These are phyloP conservation scores for Bidens hawaiensis DNA, from an alignment of 140 eudicot species.

Conservation along the genomic window DNA sequence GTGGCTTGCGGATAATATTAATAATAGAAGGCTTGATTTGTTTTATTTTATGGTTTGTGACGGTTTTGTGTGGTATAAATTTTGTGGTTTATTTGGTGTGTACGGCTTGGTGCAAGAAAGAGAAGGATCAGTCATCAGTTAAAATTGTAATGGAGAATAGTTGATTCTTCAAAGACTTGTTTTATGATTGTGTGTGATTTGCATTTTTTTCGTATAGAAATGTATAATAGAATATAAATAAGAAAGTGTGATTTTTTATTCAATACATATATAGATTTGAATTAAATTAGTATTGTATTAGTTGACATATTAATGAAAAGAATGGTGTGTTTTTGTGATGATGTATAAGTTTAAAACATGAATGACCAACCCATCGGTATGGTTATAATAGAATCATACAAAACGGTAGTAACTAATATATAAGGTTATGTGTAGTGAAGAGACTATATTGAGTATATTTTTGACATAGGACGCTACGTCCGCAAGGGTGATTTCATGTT, in stretches of 20 bases:
- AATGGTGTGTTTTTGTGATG: too few relatives aligned
- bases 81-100: conserved; percentile 41
- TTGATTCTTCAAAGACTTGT: not conserved
- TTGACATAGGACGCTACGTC: too few relatives aligned
- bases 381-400: too few relatives aligned
- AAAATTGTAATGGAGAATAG: conserved; percentile 36
- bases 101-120: conserved; percentile 54
- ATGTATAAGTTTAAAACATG: too few relatives aligned
- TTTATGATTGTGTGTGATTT: conserved; percentile 15
- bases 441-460: too few relatives aligned
- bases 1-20: conserved; percentile 76
- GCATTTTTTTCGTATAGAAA: conserved; percentile 17
- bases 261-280: not conserved
- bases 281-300: not conserved
- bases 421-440: too few relatives aligned
- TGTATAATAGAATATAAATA: conserved; percentile 22
- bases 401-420: too few relatives aligned
- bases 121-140: conserved; percentile 24
- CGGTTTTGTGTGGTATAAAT: conserved; percentile 45
- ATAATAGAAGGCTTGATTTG: conserved; percentile 57
- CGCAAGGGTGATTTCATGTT: too few relatives aligned
- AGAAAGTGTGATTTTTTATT: conserved; percentile 18
- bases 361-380: too few relatives aligned
- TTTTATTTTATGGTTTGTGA: conserved; percentile 60
- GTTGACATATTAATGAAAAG: too few relatives aligned